Evolutionary conservation across 2,329 filamentous ascomycete genomes (phyloP).

Genomic region (Periconia sp.): DNA sequence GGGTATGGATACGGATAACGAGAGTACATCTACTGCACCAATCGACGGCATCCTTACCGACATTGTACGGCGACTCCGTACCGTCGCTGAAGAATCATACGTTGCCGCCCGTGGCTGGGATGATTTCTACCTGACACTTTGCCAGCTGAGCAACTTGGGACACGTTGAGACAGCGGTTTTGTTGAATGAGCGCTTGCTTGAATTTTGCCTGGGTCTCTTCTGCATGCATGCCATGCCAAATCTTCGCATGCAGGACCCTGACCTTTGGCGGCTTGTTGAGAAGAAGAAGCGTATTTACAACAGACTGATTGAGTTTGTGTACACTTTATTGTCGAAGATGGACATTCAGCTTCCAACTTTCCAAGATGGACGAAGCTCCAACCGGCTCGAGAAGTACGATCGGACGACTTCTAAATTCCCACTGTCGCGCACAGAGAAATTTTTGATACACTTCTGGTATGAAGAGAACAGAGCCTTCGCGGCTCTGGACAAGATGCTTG

Average conservation of each 20-base stretch:
- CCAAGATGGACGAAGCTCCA: conserved; percentile 4
- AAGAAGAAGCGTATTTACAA: conserved; percentile 41
- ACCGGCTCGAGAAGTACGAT: conserved; percentile 29
- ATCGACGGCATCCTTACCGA: conserved; percentile 24
- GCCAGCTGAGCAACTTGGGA: conserved; percentile 35
- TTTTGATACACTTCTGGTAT: conserved; percentile 32
- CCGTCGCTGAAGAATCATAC: conserved; percentile 29
- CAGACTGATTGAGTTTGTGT: conserved; percentile 36
- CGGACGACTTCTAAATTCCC: conserved; percentile 33
- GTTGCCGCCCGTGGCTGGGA: conserved; percentile 40
- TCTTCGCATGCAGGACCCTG: conserved; percentile 19
- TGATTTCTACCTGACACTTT: conserved; percentile 41
- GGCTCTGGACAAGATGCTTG: conserved; percentile 43
- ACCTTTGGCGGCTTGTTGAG: conserved; percentile 36
- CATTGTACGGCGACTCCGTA: conserved; percentile 24
- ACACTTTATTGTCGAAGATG: conserved; percentile 31
- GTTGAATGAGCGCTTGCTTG: conserved; percentile 32
- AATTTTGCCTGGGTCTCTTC: conserved; percentile 36
- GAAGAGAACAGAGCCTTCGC: conserved; percentile 35
- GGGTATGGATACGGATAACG: conserved; percentile 31
- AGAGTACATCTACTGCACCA: conserved; percentile 18
- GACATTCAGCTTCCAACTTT: conserved; percentile 27
- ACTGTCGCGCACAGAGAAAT: conserved; percentile 28
- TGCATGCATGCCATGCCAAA: conserved; percentile 30
- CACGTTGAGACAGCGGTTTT: conserved; percentile 33